These are phyloP conservation scores for Mariannaea sp. DNA, from an alignment of 2,329 filamentous ascomycete genomes.

Conservation along the genomic window DNA sequence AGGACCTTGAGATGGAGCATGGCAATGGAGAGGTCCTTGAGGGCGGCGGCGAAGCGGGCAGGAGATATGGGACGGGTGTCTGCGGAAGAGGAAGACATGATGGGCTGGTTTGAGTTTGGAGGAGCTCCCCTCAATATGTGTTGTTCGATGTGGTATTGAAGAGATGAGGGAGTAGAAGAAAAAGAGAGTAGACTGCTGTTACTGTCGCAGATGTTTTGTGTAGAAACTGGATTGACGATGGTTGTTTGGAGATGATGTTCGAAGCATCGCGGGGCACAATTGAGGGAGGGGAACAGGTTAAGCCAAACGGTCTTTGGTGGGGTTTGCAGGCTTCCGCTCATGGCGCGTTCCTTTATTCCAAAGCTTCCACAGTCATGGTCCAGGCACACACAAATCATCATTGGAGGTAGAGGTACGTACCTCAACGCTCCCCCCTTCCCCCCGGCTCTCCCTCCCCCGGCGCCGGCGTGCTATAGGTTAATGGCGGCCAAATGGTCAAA, in stretches of 20 bases:
- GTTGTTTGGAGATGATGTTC: slow-evolving; percentile 1
- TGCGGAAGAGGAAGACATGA: slow-evolving; percentile 68
- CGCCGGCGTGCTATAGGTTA: background rate
- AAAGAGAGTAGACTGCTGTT: background rate
- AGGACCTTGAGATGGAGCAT: slow-evolving; percentile 75
- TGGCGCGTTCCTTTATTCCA: slow-evolving; percentile 10
- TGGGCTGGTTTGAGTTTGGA: background rate
- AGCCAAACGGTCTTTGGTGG: slow-evolving; percentile 21
- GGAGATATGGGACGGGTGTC: slow-evolving; percentile 65
- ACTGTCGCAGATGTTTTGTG: background rate
- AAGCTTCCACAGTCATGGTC: background rate
- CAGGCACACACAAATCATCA: too few relatives aligned
- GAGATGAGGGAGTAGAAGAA: too few relatives aligned
- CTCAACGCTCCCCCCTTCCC: background rate
- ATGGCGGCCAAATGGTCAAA: slow-evolving; percentile 17
- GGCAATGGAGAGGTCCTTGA: slow-evolving; percentile 68
- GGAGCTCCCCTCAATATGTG: background rate
- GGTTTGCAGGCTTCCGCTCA: slow-evolving; percentile 28
- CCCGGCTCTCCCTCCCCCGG: background rate
- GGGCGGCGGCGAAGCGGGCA: slow-evolving; percentile 67
- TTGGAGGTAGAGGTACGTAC: slow-evolving; percentile 25
- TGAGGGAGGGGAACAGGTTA: background rate
- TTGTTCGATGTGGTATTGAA: too few relatives aligned
- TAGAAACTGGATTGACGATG: slow-evolving; percentile 4
- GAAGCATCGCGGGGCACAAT: slow-evolving; percentile 20